Evolutionary conservation across 306 rosid genomes (phyloP).

Genomic region (Carpinus viminea): DNA sequence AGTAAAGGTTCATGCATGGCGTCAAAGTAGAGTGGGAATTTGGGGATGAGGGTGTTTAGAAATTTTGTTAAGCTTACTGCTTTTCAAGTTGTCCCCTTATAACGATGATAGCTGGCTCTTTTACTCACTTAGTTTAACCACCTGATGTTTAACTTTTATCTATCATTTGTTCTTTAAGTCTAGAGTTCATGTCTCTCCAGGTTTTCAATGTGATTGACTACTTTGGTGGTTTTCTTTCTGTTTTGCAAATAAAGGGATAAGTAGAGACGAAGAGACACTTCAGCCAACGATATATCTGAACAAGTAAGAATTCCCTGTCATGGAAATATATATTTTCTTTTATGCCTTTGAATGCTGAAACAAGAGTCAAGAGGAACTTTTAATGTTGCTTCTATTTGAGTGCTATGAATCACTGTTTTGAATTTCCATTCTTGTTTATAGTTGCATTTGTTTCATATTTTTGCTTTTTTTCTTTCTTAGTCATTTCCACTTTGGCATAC

Average conservation of each 20-base stretch:
- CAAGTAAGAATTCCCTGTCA: slow-evolving; percentile 57
- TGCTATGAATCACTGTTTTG: neutral
- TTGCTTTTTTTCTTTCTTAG: neutral
- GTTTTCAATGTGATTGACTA: slow-evolving; percentile 19
- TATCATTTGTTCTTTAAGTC: slow-evolving; percentile 1
- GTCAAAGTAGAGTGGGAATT: slow-evolving; percentile 10
- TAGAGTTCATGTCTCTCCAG: neutral
- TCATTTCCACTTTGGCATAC: slow-evolving; percentile 3
- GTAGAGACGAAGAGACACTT: slow-evolving; percentile 89
- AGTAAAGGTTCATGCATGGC: slow-evolving; percentile 23
- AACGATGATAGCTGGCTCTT: neutral
- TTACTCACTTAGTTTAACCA: neutral
- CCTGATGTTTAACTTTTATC: slow-evolving; percentile 5
- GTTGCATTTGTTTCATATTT: neutral
- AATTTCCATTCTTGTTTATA: neutral
- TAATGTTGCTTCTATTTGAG: neutral
- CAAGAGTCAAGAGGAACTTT: neutral
- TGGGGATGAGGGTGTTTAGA: neutral
- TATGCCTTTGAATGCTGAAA: neutral
- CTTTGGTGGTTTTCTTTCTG: slow-evolving; percentile 17
- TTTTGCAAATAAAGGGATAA: slow-evolving; percentile 54
- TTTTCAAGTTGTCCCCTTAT: neutral
- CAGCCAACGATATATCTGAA: slow-evolving; percentile 77
- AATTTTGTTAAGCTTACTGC: neutral
- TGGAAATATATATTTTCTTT: neutral